Evolutionary conservation across 148 eudicot species (phyloP).

Genomic region (Amaranthus hypochondriacus): DNA sequence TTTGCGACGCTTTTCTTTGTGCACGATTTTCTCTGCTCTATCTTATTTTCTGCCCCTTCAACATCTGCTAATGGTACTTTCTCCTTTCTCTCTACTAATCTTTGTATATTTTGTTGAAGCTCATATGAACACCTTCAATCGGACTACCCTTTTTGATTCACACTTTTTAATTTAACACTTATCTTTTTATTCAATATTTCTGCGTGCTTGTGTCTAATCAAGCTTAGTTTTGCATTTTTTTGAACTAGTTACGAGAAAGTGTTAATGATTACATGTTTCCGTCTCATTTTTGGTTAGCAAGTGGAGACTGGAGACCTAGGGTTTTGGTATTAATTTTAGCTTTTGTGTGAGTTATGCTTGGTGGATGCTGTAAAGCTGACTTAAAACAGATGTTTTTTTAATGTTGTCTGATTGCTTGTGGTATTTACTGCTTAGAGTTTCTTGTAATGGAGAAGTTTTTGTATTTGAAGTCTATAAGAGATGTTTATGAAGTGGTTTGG

Average conservation of each 20-base stretch:
- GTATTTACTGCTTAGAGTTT: no score
- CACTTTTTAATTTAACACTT: neutral
- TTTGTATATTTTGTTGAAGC: no score
- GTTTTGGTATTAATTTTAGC: neutral
- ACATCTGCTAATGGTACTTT: neutral
- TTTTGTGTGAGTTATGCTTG: neutral
- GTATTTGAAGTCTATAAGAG: no score
- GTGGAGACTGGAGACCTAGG: neutral
- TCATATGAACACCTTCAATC: no score
- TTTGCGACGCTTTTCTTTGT: neutral
- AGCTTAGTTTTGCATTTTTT: neutral
- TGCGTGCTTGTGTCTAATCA: neutral
- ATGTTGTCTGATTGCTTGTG: neutral
- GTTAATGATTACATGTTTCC: neutral
- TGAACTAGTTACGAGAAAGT: neutral
- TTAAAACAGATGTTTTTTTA: neutral
- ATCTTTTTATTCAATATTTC: neutral
- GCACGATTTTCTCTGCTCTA: neutral
- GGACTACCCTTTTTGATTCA: neutral
- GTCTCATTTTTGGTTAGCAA: neutral
- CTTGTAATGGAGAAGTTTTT: no score
- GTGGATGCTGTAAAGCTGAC: neutral
- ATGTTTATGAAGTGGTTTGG: no score
- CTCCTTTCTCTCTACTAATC: no score
- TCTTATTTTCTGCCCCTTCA: neutral